These are phyloP conservation scores for Rubroboletus pulcherrimus DNA, from an alignment of 768 basidiomycete species.

Conservation along the genomic window DNA sequence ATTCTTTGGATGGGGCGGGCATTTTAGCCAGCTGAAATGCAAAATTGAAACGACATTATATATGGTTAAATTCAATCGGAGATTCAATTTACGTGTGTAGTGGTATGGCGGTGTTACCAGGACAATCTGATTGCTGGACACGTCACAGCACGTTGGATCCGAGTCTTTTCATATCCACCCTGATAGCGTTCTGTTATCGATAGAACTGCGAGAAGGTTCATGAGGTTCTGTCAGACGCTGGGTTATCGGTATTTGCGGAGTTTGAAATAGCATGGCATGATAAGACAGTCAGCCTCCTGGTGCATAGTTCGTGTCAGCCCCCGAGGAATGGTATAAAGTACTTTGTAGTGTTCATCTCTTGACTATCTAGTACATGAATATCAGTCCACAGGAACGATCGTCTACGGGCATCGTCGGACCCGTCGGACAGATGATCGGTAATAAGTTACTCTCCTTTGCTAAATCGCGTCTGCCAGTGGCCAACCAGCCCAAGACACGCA, in stretches of 20 bases:
- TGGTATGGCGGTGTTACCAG: not conserved
- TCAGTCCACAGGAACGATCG: slow-evolving; percentile 7
- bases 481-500: slow-evolving; percentile 14
- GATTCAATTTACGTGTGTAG: not conserved
- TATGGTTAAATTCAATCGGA: slow-evolving; percentile 11
- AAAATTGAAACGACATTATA: not conserved
- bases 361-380: slow-evolving; percentile 1
- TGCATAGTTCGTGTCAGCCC: slow-evolving; percentile 13
- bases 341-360: too few species aligned
- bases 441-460: slow-evolving; percentile 18
- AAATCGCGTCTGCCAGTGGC: slow-evolving; percentile 23
- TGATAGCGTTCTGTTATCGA: not conserved
- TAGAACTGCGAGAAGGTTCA: too few species aligned
- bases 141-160: not conserved
- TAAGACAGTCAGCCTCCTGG: slow-evolving; percentile 1
- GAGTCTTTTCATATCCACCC: not conserved
- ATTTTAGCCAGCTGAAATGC: slow-evolving; percentile 29
- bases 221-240: not conserved
- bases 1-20: slow-evolving; percentile 31
- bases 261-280: not conserved
- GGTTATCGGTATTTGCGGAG: not conserved
- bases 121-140: not conserved
- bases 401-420: slow-evolving; percentile 5
- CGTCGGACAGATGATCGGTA: slow-evolving; percentile 13
- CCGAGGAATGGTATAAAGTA: slow-evolving; percentile 8